Evolutionary conservation across 768 basidiomycete genomes (phyloP).

Genomic region (Strobilomyces echinocephalus): DNA sequence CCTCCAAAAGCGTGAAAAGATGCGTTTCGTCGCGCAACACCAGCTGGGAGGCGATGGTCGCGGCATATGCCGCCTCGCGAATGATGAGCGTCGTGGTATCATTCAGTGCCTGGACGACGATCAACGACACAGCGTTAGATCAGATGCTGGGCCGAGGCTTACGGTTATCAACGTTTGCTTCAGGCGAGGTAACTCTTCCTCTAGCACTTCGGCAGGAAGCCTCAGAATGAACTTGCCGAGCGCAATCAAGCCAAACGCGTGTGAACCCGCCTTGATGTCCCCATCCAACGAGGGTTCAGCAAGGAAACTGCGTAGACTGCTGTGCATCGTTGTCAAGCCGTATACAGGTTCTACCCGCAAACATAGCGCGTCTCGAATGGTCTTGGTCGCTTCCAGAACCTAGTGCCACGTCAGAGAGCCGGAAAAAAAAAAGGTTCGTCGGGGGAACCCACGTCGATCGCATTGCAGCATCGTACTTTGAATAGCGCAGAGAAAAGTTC

Average conservation of each 20-base stretch:
- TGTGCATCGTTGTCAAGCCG: slow-evolving; percentile 79
- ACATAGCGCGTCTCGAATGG: slow-evolving; percentile 72
- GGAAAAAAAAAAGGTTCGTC: neutral
- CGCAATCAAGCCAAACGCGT: slow-evolving; percentile 80
- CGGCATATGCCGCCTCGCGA: slow-evolving; percentile 77
- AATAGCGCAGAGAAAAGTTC: slow-evolving; percentile 71
- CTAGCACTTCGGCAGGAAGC: slow-evolving; percentile 77
- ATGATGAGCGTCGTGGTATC: slow-evolving; percentile 70
- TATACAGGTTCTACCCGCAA: slow-evolving; percentile 76
- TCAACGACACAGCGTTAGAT: neutral
- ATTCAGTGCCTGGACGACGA: slow-evolving; percentile 55
- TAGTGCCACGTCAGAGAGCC: slow-evolving; percentile 25
- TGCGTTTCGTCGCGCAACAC: slow-evolving; percentile 80
- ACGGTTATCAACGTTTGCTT: slow-evolving; percentile 67
- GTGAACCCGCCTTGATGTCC: slow-evolving; percentile 58
- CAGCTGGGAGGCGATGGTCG: slow-evolving; percentile 79
- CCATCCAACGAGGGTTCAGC: slow-evolving; percentile 46
- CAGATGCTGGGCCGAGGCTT: slow-evolving; percentile 21
- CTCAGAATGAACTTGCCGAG: slow-evolving; percentile 79
- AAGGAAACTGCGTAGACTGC: slow-evolving; percentile 61
- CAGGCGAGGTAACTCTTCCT: slow-evolving; percentile 80
- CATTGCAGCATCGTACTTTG: slow-evolving; percentile 66
- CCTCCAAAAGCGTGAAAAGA: slow-evolving; percentile 74
- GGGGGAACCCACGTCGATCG: slow-evolving; percentile 52
- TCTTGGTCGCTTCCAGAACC: slow-evolving; percentile 81